A percentile compares a stretch with the other conserved stretches of the same genome.
These are phyloP conservation scores for Candida patagonica DNA, from an alignment of 805 yeast genomes.

Conservation along the genomic window DNA sequence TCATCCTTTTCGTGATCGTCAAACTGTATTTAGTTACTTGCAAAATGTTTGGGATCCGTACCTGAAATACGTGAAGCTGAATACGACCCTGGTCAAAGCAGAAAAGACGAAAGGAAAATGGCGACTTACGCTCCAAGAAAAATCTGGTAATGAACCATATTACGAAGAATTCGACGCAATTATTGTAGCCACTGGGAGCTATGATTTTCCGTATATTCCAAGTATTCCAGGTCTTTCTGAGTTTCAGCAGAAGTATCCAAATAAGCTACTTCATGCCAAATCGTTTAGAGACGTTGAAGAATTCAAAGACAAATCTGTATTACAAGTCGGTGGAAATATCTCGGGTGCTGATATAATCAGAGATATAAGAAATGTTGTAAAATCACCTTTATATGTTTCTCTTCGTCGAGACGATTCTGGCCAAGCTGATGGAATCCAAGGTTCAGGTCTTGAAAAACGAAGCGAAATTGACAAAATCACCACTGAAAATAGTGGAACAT, in stretches of 20 bases:
- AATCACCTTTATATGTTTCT: conserved; percentile 1
- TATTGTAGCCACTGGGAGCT: conserved; percentile 55
- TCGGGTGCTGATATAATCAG: conserved; percentile 57
- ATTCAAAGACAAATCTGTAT: conserved; percentile 38
- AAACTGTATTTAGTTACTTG: neutral
- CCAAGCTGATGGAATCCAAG: neutral
- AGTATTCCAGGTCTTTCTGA: conserved; percentile 41
- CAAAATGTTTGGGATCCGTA: neutral
- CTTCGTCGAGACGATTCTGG: conserved; percentile 1
- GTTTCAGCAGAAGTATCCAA: conserved; percentile 38
- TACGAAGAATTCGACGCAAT: conserved; percentile 44
- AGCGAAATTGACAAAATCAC: neutral
- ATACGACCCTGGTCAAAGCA: neutral
- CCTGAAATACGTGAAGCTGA: neutral
- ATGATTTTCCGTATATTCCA: conserved; percentile 53
- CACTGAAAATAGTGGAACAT: conserved; percentile 2
- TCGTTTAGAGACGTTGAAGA: conserved; percentile 40
- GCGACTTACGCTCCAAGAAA: neutral
- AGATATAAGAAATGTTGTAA: conserved; percentile 5
- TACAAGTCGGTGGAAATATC: conserved; percentile 66
- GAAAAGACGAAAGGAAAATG: neutral
- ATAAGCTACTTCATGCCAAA: conserved; percentile 47
- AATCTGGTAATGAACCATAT: conserved; percentile 2
- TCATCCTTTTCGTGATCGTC: neutral
- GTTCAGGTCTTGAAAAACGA: neutral